These are phyloP conservation scores for Xylaria sp. DNA, from an alignment of 2,329 filamentous ascomycete species.

Conservation along the genomic window DNA sequence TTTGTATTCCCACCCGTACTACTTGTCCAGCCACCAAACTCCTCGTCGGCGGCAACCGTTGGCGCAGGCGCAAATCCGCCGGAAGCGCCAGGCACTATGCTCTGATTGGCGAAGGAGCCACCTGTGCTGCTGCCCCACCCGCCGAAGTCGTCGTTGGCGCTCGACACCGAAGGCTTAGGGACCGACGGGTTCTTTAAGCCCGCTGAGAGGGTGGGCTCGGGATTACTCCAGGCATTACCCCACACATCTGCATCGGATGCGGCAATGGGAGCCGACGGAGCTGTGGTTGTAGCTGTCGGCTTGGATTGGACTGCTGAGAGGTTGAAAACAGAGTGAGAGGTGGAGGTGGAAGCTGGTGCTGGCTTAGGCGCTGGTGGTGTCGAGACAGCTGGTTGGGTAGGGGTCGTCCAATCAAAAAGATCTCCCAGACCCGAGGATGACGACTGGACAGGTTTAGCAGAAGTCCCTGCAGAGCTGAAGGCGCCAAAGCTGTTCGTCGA, in stretches of 20 bases:
- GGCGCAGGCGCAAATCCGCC: constrained; percentile 73
- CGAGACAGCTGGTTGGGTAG: constrained; percentile 58
- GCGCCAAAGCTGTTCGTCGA: constrained; percentile 73
- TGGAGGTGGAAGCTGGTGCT: constrained; percentile 56
- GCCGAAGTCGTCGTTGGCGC: constrained; percentile 69
- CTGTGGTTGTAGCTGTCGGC: constrained; percentile 56
- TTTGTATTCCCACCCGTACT: constrained; percentile 60
- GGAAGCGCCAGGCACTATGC: constrained; percentile 69
- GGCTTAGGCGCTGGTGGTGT: constrained; percentile 57
- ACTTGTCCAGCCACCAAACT: constrained; percentile 96
- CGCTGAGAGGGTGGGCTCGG: constrained; percentile 60
- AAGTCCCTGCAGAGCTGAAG: constrained; percentile 60
- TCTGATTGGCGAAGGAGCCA: constrained; percentile 64
- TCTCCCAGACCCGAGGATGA: constrained; percentile 75
- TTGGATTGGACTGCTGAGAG: constrained; percentile 68
- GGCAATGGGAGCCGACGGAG: constrained; percentile 54
- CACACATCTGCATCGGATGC: constrained; percentile 75
- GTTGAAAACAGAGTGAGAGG: constrained; percentile 80
- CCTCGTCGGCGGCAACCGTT: constrained; percentile 86
- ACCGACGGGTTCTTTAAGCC: constrained; percentile 68
- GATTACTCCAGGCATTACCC: constrained; percentile 87
- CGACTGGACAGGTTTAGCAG: constrained; percentile 56
- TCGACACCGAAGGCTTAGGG: constrained; percentile 53
- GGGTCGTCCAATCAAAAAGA: constrained; percentile 79
- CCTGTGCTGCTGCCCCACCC: constrained; percentile 61